Base-by-base conservation (phyloP, 495 filamentous ascomycete genomes). In the Corynascus novoguineensis region DNA sequence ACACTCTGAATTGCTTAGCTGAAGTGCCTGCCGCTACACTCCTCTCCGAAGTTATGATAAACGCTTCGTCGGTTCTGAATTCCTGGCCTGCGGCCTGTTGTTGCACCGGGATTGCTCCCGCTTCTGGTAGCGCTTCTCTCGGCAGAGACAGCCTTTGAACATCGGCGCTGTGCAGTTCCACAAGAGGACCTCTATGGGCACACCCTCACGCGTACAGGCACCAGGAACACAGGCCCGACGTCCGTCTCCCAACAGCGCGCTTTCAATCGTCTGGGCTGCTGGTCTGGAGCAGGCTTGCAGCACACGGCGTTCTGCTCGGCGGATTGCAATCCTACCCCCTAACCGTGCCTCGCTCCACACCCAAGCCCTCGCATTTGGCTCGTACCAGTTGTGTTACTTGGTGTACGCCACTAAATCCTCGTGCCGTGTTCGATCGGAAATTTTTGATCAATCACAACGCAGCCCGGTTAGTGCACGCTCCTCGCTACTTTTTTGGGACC, bases 401-500 rank as follows among this genome's bases (percentile, higher is more conserved):
- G n/a, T n/a, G n/a, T n/a, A n/a, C n/a, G n/a, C n/a, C n/a, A n/a
- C n/a, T n/a, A n/a, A 48, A 38, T 1, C 52, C 46, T 40, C 10
- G 51, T 17, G n/a, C 46, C 34, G 47, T 49, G 45, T 54, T 45
- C 38, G 22, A 29, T 55, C 61, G 58, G 58, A 55, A 57, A 57
- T 61, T 50, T 63, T 17, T 40, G 54, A 31, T 54, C 58, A 58
- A 61, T 61, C 45, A 58, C 12, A 22, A 40, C 29, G 44, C n/a
- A 17, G 34, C 34, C 21, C 38, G 41, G 54, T 49, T 45, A 49
- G 47, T 37, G 19, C 49, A 58, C 32, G 22, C 54, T 64, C 58
- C 58, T 58, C 50, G 29, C 58, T 44, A 29, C 67, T 50, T 9
- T 28, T 66, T 63, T 51, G 55, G 65, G 46, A 60, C 50, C 59